Evolutionary conservation across 306 rosid genomes (phyloP), one percentile per base, ranked within the genome.

Genomic region (Vigna mungo): DNA sequence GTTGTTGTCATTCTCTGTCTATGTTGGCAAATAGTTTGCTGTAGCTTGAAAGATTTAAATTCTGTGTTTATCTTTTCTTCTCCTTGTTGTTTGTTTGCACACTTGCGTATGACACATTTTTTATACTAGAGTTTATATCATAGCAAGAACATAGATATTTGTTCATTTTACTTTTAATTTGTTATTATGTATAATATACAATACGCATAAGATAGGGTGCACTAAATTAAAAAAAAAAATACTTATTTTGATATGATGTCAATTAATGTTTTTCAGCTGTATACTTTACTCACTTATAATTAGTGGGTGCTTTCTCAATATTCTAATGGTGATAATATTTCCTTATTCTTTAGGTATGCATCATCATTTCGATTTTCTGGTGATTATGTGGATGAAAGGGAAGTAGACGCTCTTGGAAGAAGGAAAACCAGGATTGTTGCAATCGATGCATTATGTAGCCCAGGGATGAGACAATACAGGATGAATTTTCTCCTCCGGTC

Each of bases 371-470:
- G 87, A 78, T 94, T 92, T 84, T 71, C 87, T 67, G 96, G 97
- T 83, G 92, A 83, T 67, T 84, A 88, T 71, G 80, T 85, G 85
- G 98, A 92, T 86, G 79, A 36, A 69, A 89, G 71, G 76, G 95
- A 83, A 9, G 30, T 71, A 58, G 96, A 92, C 72, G 68, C 76
- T 66, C 70, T 83, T 78, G 91, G 93, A 80, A 90, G 98, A 82
- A 91, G 82, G 75, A 94, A 88, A 83, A 89, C 96, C 78, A 84
- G 83, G 77, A 89, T 94, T 67, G 71, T 87, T 81, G 98, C 98
- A 72, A 89, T 92, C 46, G 97, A 94, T 83, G 98, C 98, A 10
- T 86, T 90, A 84, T 89, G 90, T 87, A 74, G 84, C 79, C 97
- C 96, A 20, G 87, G 86, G 79, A 90, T 59, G 88, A 88, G 90